These are phyloP conservation scores for Phyllosticta citribraziliensis DNA, from an alignment of 2,329 filamentous ascomycete genomes.

Conservation along the genomic window DNA sequence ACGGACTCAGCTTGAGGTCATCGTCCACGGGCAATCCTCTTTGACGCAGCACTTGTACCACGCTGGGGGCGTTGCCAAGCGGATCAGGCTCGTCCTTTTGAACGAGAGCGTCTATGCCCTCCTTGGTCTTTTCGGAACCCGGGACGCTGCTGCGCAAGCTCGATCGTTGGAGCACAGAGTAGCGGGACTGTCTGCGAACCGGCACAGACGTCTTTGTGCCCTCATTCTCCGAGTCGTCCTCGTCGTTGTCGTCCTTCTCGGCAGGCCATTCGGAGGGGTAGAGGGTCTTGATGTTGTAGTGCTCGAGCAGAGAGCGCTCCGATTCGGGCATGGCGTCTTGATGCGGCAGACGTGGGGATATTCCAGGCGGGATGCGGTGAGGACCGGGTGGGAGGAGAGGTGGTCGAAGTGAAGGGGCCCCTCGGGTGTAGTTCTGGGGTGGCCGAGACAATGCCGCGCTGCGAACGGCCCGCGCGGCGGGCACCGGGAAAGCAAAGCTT, in stretches of 20 bases:
- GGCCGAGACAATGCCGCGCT: not conserved
- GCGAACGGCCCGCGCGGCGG: constrained; percentile 6
- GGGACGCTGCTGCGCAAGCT: constrained; percentile 58
- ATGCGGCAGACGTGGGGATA: not conserved
- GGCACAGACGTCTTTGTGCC: constrained; percentile 15
- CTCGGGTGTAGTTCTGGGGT: not conserved
- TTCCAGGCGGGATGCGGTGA: not conserved
- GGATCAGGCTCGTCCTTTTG: constrained; percentile 91
- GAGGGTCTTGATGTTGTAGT: constrained; percentile 74
- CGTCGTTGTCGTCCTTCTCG: constrained; percentile 61
- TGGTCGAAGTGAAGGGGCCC: not conserved
- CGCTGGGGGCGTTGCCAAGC: constrained; percentile 76
- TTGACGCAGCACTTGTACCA: constrained; percentile 68
- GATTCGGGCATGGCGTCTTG: constrained; percentile 10
- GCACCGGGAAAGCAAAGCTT: constrained; percentile 6
- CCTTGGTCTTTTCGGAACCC: constrained; percentile 57
- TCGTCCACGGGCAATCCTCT: constrained; percentile 76
- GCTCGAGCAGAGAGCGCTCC: constrained; percentile 70
- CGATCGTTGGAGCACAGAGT: constrained; percentile 71
- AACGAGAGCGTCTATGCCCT: constrained; percentile 65
- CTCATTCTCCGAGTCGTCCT: constrained; percentile 33
- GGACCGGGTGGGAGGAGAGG: constrained; percentile 1
- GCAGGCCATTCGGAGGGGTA: constrained; percentile 80
- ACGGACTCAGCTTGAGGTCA: constrained; percentile 64
- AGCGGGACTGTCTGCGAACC: constrained; percentile 45